Evolutionary conservation across 257 asterid genomes (phyloP), one percentile per base, ranked within the genome.

Genomic region (Scutellaria barbata): DNA sequence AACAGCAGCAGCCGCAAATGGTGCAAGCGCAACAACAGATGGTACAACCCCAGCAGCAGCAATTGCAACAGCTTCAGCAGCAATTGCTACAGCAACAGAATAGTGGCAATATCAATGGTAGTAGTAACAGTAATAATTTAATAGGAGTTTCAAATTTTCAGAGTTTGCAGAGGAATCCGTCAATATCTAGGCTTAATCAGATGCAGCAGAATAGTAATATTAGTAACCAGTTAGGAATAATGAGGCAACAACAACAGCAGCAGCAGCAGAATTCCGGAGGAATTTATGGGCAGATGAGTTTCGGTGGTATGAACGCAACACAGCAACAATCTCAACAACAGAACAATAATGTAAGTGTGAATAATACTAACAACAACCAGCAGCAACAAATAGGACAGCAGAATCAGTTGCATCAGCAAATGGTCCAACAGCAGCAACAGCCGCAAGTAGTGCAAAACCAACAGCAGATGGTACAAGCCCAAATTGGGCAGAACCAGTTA

Each of bases 221-320:
- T 76, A 79, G 47, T 81, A 85, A 46, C 53, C 86, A 74, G 52
- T 74, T 78, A n/a, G 84, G 87, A 40, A 77, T 85, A 69, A 65
- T 77, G 84, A 70, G 85, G 74, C 89, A 85, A 41, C 88, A 85
- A 50, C 81, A 63, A 42, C 80, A 64, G 61, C 66, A 51, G 74
- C 35, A 30, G 35, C 35, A 30, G 35, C 35, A 30, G 35, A 30
- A 30, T 30, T 30, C 35, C 2, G 74, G 82, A 1, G 92, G 89
- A 59, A 80, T 86, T 72, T 91, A 87, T 42, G 88, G 95, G 72
- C 93, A 86, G 85, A 82, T 92, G 95, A 87, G 77, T 85, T 89
- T 92, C 11, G 87, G 89, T 6, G 89, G 86, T 50, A 69, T 75
- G 82, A 85, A 75, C 20, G 74, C 72, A 33, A 68, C 79, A 16